phyloP scores from a whole-genome alignment of 2,329 filamentous ascomycete species.

The Fusarium heterosporum region DNA sequence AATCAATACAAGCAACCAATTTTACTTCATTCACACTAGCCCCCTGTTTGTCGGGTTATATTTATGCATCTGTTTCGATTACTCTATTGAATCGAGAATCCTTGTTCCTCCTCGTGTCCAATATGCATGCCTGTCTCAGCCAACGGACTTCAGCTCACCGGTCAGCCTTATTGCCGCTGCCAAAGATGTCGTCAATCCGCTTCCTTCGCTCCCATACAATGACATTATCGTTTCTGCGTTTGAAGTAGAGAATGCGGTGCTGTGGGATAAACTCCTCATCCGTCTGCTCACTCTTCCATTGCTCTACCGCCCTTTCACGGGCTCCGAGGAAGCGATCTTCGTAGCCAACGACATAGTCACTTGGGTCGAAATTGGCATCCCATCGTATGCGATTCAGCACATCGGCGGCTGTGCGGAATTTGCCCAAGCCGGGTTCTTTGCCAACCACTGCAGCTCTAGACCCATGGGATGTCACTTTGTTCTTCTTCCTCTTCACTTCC shows the following conservation, averaged over 20 bases:
- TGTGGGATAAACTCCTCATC: conserved; percentile 76
- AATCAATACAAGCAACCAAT: conserved; percentile 8
- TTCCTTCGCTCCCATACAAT: conserved; percentile 69
- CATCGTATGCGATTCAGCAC: conserved; percentile 70
- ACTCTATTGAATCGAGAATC: conserved; percentile 18
- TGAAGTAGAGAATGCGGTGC: conserved; percentile 72
- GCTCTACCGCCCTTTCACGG: conserved; percentile 64
- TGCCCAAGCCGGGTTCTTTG: conserved; percentile 54
- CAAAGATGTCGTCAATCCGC: conserved; percentile 67
- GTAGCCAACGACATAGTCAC: conserved; percentile 69
- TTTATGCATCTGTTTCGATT: conserved; percentile 10
- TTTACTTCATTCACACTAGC: conserved; percentile 17
- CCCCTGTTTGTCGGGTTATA: background rate
- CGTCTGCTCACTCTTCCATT: conserved; percentile 71
- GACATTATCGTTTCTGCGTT: conserved; percentile 60
- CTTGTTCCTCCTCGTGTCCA: conserved; percentile 8
- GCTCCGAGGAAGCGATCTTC: conserved; percentile 69
- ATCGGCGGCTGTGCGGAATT: conserved; percentile 68
- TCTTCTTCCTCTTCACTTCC: conserved; percentile 20
- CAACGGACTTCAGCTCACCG: conserved; percentile 7
- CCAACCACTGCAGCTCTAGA: conserved; percentile 31
- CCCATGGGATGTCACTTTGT: conserved; percentile 3
- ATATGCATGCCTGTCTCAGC: conserved; percentile 7
- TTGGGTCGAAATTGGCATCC: conserved; percentile 65
- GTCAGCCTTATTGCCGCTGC: conserved; percentile 57